Evolutionary conservation across 164 flowering plant genomes (phyloP).

Genomic region (Aristolochia contorta): DNA sequence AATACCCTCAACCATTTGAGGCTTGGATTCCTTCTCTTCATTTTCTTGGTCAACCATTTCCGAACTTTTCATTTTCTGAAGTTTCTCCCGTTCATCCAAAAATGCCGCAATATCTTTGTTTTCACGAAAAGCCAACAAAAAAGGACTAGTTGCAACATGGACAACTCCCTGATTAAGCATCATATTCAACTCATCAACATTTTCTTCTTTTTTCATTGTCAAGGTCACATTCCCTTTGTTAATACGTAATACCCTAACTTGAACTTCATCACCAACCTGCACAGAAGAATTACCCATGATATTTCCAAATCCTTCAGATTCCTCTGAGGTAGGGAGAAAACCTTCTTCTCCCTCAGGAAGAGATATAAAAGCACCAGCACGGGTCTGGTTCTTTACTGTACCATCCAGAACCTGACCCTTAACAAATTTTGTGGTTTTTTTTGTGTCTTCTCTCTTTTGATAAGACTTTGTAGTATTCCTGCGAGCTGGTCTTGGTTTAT

Average conservation of each 20-base stretch:
- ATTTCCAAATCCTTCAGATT: slow-evolving; percentile 44
- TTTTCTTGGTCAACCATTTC: slow-evolving; percentile 17
- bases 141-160: slow-evolving; percentile 75
- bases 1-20: slow-evolving; percentile 16
- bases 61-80: slow-evolving; percentile 17
- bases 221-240: slow-evolving; percentile 68
- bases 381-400: slow-evolving; percentile 66
- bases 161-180: slow-evolving; percentile 41
- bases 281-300: slow-evolving; percentile 55
- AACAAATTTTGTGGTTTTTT: slow-evolving; percentile 56
- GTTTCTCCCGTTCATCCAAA: slow-evolving; percentile 59
- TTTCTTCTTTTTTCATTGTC: slow-evolving; percentile 82
- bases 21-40: slow-evolving; percentile 7
- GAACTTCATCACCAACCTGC: slow-evolving; percentile 72
- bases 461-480: slow-evolving; percentile 23
- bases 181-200: slow-evolving; percentile 19
- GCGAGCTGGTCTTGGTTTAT: slow-evolving; percentile 38
- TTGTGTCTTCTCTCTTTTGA: slow-evolving; percentile 30
- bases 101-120: slow-evolving; percentile 69
- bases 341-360: slow-evolving; percentile 95
- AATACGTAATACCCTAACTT: slow-evolving; percentile 67
- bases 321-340: slow-evolving; percentile 77
- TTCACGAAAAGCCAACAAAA: slow-evolving; percentile 72
- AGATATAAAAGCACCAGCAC: slow-evolving; percentile 80
- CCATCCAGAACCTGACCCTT: slow-evolving; percentile 75